Conservation (phyloP, 192 early-diverging fungal genomes). For the Coemansia umbellata region DNA sequence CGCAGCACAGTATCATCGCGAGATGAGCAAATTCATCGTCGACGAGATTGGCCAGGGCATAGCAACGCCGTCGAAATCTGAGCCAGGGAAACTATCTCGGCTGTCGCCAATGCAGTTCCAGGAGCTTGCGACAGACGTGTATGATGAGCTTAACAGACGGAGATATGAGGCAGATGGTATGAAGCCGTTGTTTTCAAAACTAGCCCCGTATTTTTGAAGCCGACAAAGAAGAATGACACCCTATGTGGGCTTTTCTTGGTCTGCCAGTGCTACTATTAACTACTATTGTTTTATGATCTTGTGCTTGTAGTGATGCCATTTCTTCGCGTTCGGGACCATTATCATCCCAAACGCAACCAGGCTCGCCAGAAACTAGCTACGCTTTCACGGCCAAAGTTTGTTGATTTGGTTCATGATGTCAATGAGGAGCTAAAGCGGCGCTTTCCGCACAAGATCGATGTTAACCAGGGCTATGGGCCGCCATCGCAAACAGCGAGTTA, state of each 20-base stretch:
- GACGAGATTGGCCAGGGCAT: constrained; percentile 43
- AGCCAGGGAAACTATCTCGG: constrained; percentile 66
- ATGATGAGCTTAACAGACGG: constrained; percentile 85
- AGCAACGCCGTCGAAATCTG: constrained; percentile 24
- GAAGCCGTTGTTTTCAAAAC: background rate
- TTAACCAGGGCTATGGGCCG: constrained; percentile 7
- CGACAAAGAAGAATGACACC: too few relatives aligned
- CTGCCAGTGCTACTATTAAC: background rate
- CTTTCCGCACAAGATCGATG: constrained; percentile 45
- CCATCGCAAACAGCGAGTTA: constrained; percentile 22
- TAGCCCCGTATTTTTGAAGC: too few relatives aligned
- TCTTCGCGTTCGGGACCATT: constrained; percentile 78
- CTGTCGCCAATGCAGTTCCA: constrained; percentile 82
- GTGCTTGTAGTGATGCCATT: constrained; percentile 60
- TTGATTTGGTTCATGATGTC: constrained; percentile 89
- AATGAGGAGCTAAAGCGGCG: constrained; percentile 62
- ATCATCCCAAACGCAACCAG: constrained; percentile 90
- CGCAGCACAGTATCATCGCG: constrained; percentile 47
- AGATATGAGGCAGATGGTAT: constrained; percentile 17
- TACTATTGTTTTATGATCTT: constrained; percentile 3
- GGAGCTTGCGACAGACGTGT: constrained; percentile 94
- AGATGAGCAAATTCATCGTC: constrained; percentile 47
- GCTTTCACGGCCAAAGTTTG: constrained; percentile 78
- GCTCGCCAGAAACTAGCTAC: constrained; percentile 96
- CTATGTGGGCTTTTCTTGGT: too few relatives aligned